Conservation (phyloP, 2,329 filamentous ascomycete genomes). For the Fusarium sp. region DNA sequence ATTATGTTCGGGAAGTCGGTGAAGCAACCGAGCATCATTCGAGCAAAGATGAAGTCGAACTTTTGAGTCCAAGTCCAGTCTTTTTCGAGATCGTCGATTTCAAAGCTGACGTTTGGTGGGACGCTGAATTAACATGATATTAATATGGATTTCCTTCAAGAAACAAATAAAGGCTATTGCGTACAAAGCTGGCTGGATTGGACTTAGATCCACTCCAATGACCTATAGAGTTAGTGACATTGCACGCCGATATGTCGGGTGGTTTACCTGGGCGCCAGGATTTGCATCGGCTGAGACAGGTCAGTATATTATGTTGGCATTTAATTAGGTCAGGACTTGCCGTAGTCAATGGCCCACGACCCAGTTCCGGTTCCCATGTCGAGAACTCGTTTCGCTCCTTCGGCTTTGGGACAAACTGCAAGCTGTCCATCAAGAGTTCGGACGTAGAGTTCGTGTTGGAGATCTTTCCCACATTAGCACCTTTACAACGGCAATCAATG, state of each 20-base stretch:
- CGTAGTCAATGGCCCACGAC: background rate
- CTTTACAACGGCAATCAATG: rapidly evolving
- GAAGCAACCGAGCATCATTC: conserved; percentile 8
- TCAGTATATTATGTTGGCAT: background rate
- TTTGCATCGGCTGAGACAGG: background rate
- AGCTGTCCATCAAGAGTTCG: background rate
- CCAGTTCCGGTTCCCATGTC: background rate
- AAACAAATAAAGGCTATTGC: background rate
- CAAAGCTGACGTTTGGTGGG: conserved; percentile 17
- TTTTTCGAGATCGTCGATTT: conserved; percentile 27
- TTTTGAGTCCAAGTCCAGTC: conserved; percentile 21
- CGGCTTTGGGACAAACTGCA: background rate
- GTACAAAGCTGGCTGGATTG: conserved; percentile 32
- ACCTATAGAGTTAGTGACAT: conserved; percentile 5
- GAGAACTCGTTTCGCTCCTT: background rate
- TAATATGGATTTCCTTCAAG: background rate
- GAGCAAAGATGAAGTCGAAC: conserved; percentile 28
- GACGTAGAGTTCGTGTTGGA: background rate
- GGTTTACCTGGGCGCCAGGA: background rate
- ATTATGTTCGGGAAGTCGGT: background rate
- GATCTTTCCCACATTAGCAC: background rate
- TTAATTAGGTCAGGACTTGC: background rate
- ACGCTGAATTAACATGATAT: background rate
- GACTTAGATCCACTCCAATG: conserved; percentile 27
- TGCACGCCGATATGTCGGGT: rapidly evolving